Base-by-base conservation (phyloP, 225 moss, liverwort and hornwort genomes). In the Marchantia paleacea region DNA sequence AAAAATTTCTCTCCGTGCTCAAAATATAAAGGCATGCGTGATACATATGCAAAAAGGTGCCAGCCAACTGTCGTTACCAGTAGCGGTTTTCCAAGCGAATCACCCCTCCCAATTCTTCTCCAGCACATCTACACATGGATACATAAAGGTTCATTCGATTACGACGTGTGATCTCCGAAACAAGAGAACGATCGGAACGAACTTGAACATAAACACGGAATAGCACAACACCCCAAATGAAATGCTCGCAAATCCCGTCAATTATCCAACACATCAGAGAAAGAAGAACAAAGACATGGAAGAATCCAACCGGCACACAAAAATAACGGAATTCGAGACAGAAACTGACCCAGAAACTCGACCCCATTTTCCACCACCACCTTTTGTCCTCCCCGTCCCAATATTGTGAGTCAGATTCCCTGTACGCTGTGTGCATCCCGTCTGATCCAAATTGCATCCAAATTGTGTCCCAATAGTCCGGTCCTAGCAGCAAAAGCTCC, bases 281-380 rank as follows among this genome's bases (percentile, higher is more conserved):
- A 62, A 30, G 24, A 77, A 4, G 60, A 52, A 73, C 0, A 49
- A 50, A 52, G 9, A 10, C 22, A 53, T 20, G 52, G 52, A 63
- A 75, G 12, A 75, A 29, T 16, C 28, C 55, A 29, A 52, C 25
- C 25, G 39, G 31, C 31, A 15, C 10, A 49, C 14, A 26, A 7
- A 66, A 52, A 76, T 10, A 12, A 29, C n/a, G 16, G 15, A 28
- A 75, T 15, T 55, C 11, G 16, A 55, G 22, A 76, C 26, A 25
- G 65, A 55, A 79, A 79, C 79, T 79, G 70, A 79, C 79, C 79
- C 79, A 79, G 53, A 79, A 69, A 79, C 79, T 79, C 69, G 79
- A 79, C 79, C 79, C 79, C 79, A 69, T 9, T 4, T 52, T 29
- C 69, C 69, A 70, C 79, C 69, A 69, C 79, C 52, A 55, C 69